Conservation (phyloP, 1,139 yeast species). For the Lodderomyces oxycetoniae region DNA sequence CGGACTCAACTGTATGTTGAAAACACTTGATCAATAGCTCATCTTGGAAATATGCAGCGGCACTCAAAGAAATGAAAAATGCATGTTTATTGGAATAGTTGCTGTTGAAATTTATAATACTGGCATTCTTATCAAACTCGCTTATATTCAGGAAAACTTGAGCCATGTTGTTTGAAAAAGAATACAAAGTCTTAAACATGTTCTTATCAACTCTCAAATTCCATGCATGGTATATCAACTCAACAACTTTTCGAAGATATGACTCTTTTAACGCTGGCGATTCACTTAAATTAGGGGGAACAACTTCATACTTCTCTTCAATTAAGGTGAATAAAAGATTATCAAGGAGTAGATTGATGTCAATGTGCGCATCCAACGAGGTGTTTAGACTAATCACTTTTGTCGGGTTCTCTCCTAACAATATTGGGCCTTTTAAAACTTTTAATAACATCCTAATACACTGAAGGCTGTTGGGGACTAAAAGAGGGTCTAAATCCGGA, state of each 20-base stretch:
- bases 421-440: constrained; percentile 59
- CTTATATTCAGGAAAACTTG: constrained; percentile 32
- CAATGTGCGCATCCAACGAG: constrained; percentile 49
- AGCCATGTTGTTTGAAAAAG: constrained; percentile 37
- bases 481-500: constrained; percentile 26
- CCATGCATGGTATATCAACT: constrained; percentile 42
- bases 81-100: constrained; percentile 19
- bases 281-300: constrained; percentile 51
- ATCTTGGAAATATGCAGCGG: constrained; percentile 55
- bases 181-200: constrained; percentile 26
- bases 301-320: constrained; percentile 39
- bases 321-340: constrained; percentile 43
- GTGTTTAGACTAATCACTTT: constrained; percentile 47
- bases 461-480: constrained; percentile 46
- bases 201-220: constrained; percentile 20
- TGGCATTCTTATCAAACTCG: constrained; percentile 40
- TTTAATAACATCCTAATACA: constrained; percentile 56
- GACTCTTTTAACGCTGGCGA: constrained; percentile 37
- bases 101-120: constrained; percentile 15
- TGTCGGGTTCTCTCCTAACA: constrained; percentile 41
- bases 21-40: constrained; percentile 59
- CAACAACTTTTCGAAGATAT: constrained; percentile 46
- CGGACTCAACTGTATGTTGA: constrained; percentile 49
- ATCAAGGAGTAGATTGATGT: constrained; percentile 47
- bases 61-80: constrained; percentile 52